phyloP scores from a whole-genome alignment of 2,329 filamentous ascomycete species.

The Trichoderma koningiopsis region DNA sequence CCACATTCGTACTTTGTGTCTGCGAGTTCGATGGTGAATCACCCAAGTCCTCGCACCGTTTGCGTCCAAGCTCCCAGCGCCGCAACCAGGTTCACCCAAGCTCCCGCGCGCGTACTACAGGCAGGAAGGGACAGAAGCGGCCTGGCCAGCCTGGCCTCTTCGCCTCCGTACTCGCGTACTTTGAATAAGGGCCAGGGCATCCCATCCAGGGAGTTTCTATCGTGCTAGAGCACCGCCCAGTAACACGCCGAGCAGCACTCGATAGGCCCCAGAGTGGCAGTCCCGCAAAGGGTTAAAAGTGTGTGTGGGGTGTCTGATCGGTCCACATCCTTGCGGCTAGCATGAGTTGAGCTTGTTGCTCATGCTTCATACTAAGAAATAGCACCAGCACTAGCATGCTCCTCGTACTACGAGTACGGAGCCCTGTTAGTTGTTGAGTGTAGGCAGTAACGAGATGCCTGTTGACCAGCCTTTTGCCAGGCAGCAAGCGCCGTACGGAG shows the following conservation, averaged over 20 bases:
- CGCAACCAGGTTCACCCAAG: not conserved
- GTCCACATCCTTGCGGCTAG: constrained; percentile 4
- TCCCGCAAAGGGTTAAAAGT: constrained; percentile 10
- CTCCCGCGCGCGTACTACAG: not conserved
- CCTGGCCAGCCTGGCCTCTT: not conserved
- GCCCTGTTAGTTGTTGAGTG: not conserved
- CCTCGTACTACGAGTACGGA: not conserved
- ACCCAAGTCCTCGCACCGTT: not conserved
- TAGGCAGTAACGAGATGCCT: not conserved
- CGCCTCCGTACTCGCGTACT: not conserved
- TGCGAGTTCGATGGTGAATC: not conserved
- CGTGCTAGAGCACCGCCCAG: not conserved
- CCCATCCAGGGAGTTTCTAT: not conserved
- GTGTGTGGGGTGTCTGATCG: constrained; percentile 15
- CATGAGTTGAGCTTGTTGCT: not conserved
- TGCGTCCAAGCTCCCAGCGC: not conserved
- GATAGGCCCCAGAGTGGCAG: not conserved
- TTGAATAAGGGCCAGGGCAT: not conserved
- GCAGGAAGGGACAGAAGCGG: not conserved
- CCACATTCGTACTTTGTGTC: not conserved
- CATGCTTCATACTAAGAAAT: not conserved
- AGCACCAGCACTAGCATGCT: not conserved
- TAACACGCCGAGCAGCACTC: not conserved
- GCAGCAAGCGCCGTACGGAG: not conserved
- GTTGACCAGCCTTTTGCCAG: not conserved